Base-by-base conservation (phyloP, 2,329 filamentous ascomycete genomes). In the Neofusicoccum sp. region DNA sequence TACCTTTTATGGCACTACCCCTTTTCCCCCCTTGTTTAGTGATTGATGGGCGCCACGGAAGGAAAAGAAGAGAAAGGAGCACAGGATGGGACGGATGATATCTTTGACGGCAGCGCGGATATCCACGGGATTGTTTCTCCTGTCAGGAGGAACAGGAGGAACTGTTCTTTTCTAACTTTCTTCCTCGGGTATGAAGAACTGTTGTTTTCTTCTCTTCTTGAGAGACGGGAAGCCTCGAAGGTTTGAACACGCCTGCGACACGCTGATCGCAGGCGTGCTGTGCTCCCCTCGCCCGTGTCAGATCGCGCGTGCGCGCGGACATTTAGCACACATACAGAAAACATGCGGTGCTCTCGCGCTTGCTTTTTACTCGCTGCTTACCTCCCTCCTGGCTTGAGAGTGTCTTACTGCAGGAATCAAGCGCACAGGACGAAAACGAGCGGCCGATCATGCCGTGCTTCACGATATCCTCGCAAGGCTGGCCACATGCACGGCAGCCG, bases 61-160 rank as follows among this genome's bases (percentile, higher is more conserved):
- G 51, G 36, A 56, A 56, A 56, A 56, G 51, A 56, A 11, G 51
- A 56, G 51, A 56, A 56, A 56, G 51, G 51, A 56, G 51, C 51
- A 56, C 38, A 26, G 51, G 51, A 56, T 16, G 24, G 51, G 38
- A 56, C 7, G 44, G 44, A 30, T 16, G 51, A 56, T 38, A 24
- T 56, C 4, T 33, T 56, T 56, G 26, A 36, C 41, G 26, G 51
- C 51, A 43, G 38, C 36, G 38, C 36, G 36, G 51, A 56, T 56
- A 56, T 56, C 28, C 51, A 56, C 11, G 38, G 38, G 36, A 5
- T 16, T 14, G 14, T 7, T 41, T 56, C 51, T 43, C 43, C 51
- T 43, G 2, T 33, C 4, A 56, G 51, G 36, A 56, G 51, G 36
- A 43, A 30, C n/a, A 56, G 51, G 38, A 56, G 38, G 51, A 33